A percentile compares a stretch with the other conserved stretches of the same genome.
These are phyloP conservation scores for Mycena albidolilacea DNA, from an alignment of 768 basidiomycete genomes.

Conservation along the genomic window DNA sequence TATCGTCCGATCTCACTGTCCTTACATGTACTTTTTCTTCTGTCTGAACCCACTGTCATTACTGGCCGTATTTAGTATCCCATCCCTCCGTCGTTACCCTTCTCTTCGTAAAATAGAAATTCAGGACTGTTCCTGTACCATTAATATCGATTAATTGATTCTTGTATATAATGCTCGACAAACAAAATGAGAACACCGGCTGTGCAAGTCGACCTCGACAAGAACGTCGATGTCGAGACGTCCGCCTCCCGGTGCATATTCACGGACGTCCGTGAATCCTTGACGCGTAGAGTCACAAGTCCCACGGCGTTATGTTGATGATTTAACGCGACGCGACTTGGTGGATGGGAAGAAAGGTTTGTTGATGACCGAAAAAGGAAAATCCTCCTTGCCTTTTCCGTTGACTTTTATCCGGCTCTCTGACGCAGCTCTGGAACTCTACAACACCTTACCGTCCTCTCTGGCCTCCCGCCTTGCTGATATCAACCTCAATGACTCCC, in stretches of 20 bases:
- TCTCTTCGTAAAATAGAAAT: not conserved
- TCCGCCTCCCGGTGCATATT: not conserved
- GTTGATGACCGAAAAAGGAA: conserved; percentile 14
- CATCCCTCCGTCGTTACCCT: not conserved
- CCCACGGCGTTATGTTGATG: not conserved
- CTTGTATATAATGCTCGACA: not conserved
- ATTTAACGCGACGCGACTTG: conserved; percentile 5
- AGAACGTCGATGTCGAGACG: too few relatives aligned
- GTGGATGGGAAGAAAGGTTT: not conserved
- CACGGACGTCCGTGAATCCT: conserved; percentile 16
- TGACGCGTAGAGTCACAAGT: conserved; percentile 12
- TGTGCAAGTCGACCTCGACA: too few relatives aligned
- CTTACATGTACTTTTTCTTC: too few relatives aligned
- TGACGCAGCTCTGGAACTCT: too few relatives aligned
- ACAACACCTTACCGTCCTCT: too few relatives aligned
- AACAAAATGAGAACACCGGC: too few relatives aligned
- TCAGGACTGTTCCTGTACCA: not conserved
- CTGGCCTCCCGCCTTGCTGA: too few relatives aligned
- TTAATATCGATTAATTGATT: not conserved
- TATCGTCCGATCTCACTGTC: too few relatives aligned
- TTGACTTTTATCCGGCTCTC: not conserved
- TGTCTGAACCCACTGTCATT: too few relatives aligned
- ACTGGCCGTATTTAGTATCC: not conserved
- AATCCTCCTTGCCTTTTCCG: not conserved
- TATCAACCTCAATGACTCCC: too few relatives aligned